phyloP scores from a whole-genome alignment of 768 basidiomycete genomes.

The Russula sp. region DNA sequence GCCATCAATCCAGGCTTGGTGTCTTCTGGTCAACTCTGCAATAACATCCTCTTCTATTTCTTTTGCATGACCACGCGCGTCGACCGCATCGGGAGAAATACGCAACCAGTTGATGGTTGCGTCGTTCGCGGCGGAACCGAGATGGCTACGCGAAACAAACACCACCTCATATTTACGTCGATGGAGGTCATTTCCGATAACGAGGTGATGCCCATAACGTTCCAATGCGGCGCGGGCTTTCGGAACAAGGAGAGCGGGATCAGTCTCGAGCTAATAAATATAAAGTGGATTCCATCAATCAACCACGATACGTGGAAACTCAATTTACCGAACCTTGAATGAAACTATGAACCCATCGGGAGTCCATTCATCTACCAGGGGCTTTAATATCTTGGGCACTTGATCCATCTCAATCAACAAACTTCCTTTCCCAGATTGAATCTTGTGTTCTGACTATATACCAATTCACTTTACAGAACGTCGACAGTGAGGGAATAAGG shows the following conservation, averaged over 20 bases:
- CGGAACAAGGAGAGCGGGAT: conserved; percentile 75
- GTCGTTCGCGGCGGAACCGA: conserved; percentile 28
- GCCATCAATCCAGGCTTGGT: conserved; percentile 61
- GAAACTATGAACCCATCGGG: conserved; percentile 89
- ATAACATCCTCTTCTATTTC: conserved; percentile 97
- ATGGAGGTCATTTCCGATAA: conserved; percentile 95
- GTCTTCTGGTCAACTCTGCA: conserved; percentile 66
- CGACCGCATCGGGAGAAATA: conserved; percentile 45
- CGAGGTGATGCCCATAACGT: conserved; percentile 95
- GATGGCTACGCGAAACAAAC: conserved; percentile 63
- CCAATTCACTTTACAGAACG: conserved; percentile 2
- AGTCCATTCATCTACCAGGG: conserved; percentile 93
- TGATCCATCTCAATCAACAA: conserved; percentile 98
- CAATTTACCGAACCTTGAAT: conserved; percentile 70
- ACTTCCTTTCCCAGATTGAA: conserved; percentile 94
- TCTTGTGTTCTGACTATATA: conserved; percentile 90
- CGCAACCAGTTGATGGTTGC: conserved; percentile 64
- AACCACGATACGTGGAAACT: not conserved
- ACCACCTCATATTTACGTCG: conserved; percentile 89
- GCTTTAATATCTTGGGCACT: conserved; percentile 93
- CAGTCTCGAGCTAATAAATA: conserved; percentile 83
- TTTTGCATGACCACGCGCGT: conserved; percentile 39
- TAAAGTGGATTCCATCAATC: not conserved
- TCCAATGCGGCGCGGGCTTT: conserved; percentile 86
- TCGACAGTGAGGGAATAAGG: not conserved